These are phyloP conservation scores for Chlamydomonas schloesseri DNA, from an alignment of 139 green algal species.

Conservation along the genomic window DNA sequence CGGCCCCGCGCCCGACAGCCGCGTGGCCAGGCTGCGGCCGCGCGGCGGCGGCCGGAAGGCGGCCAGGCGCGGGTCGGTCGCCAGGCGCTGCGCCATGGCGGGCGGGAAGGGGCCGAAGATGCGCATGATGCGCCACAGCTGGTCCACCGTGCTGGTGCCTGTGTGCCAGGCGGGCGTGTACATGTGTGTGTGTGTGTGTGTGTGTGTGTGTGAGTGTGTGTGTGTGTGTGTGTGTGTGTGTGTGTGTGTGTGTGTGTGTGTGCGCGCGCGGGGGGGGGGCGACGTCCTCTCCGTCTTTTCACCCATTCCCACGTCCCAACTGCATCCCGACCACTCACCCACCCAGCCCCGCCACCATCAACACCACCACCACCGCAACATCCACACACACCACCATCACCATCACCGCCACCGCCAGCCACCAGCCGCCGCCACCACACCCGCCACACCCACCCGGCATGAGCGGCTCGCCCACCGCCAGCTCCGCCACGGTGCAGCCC, in stretches of 20 bases:
- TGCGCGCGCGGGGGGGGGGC: too few relatives aligned
- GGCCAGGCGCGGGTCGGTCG: background rate
- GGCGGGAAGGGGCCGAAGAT: constrained; percentile 2
- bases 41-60: constrained; percentile 4
- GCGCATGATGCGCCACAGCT: constrained; percentile 44
- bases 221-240: too few relatives aligned
- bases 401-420: background rate
- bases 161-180: too few relatives aligned
- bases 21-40: constrained; percentile 2
- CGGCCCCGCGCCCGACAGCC: background rate
- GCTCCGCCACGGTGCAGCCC: constrained; percentile 31
- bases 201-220: background rate
- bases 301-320: too few relatives aligned
- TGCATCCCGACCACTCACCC: too few relatives aligned
- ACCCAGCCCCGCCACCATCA: too few relatives aligned
- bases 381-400: too few relatives aligned
- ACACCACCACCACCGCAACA: too few relatives aligned
- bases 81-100: background rate
- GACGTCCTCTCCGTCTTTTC: too few relatives aligned
- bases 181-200: background rate
- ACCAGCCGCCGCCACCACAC: background rate
- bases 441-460: background rate
- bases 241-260: too few relatives aligned
- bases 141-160: constrained; percentile 35
- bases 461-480: constrained; percentile 35